These are phyloP conservation scores for Septoria linicola DNA, from an alignment of 2,329 filamentous ascomycete species.

Conservation along the genomic window DNA sequence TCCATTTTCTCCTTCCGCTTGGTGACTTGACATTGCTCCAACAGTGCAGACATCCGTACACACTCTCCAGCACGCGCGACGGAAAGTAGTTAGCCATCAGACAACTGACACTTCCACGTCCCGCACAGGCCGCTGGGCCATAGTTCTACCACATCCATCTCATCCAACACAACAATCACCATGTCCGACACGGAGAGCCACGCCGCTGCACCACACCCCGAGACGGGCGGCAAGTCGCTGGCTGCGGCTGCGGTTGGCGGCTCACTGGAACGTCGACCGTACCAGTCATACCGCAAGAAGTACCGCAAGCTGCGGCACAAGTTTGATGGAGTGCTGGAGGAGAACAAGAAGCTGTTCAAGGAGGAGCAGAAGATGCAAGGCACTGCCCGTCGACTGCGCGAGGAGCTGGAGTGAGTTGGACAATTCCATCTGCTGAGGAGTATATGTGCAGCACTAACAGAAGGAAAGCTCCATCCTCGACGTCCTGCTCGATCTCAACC, in stretches of 20 bases:
- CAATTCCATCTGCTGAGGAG: not conserved
- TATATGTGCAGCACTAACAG: conserved; percentile 7
- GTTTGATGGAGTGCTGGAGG: conserved; percentile 75
- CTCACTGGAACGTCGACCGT: conserved; percentile 27
- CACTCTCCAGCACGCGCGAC: not conserved
- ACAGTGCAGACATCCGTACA: not conserved
- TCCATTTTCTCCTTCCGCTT: conserved; percentile 1
- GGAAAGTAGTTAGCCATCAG: too few species aligned
- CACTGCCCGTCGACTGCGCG: conserved; percentile 77
- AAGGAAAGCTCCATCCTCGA: conserved; percentile 75
- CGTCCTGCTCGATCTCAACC: conserved; percentile 85
- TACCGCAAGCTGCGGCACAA: conserved; percentile 84
- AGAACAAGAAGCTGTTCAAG: conserved; percentile 78
- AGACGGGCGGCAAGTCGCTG: conserved; percentile 28
- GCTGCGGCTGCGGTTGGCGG: conserved; percentile 13
- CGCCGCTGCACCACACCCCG: conserved; percentile 15
- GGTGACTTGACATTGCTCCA: too few species aligned
- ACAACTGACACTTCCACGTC: too few species aligned
- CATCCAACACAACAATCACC: not conserved
- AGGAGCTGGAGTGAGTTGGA: conserved; percentile 81
- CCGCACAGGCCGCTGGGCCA: not conserved
- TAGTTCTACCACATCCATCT: too few species aligned
- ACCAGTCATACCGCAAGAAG: conserved; percentile 65
- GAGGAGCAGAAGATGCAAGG: conserved; percentile 77
- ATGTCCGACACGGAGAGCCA: conserved; percentile 38